phyloP scores from a whole-genome alignment of 306 rosid species.

The Carpinus viminea region DNA sequence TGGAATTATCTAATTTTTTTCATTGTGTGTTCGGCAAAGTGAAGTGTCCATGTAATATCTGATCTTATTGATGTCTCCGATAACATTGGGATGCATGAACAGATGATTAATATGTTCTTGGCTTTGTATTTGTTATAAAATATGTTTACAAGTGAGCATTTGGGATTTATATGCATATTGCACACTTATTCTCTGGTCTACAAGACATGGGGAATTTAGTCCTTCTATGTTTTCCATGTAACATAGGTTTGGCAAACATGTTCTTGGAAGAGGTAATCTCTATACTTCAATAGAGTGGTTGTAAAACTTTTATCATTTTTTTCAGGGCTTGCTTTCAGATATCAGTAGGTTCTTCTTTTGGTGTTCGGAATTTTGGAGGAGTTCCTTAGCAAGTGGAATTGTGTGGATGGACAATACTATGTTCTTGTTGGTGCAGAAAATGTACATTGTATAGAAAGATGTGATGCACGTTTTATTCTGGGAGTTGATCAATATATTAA shows the following conservation, averaged over 20 bases:
- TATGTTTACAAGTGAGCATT: slow-evolving; percentile 7
- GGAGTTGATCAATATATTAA: slow-evolving; percentile 57
- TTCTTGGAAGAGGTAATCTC: slow-evolving; percentile 2
- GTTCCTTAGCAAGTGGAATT: slow-evolving; percentile 70
- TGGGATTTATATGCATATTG: background rate
- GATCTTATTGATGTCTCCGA: background rate
- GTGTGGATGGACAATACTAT: slow-evolving; percentile 47
- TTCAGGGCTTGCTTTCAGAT: slow-evolving; percentile 67
- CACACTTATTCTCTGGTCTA: background rate
- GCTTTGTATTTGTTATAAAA: background rate
- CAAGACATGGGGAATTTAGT: background rate
- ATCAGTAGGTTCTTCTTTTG: slow-evolving; percentile 46
- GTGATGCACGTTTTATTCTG: slow-evolving; percentile 32
- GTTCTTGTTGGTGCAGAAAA: slow-evolving; percentile 40
- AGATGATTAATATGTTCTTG: background rate
- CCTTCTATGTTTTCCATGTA: background rate
- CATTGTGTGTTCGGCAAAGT: background rate
- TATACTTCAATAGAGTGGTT: background rate
- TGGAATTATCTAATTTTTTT: slow-evolving; percentile 10
- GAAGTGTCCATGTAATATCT: background rate
- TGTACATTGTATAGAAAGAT: slow-evolving; percentile 27
- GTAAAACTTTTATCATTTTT: slow-evolving; percentile 11
- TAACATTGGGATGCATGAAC: background rate
- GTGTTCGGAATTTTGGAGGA: slow-evolving; percentile 54
- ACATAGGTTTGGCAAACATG: slow-evolving; percentile 3